phyloP scores from a whole-genome alignment of 495 filamentous ascomycete genomes.

The Polyplosphaeria fusca region DNA sequence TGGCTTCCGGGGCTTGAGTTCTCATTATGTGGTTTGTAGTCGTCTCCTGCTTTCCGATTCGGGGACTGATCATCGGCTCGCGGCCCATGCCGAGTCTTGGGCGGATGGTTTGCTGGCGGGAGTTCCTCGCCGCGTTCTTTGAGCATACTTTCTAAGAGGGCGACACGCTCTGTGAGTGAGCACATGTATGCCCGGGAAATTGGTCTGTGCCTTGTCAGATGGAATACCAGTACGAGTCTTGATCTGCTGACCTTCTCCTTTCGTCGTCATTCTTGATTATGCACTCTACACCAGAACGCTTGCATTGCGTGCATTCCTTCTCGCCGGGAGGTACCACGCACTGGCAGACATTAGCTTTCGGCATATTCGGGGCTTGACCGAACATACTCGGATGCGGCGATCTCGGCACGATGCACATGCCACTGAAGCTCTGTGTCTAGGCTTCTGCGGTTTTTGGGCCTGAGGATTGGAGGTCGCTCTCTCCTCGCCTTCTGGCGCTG shows the following conservation, averaged over 20 bases:
- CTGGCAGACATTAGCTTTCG: slow-evolving; percentile 15
- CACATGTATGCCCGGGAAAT: slow-evolving; percentile 58
- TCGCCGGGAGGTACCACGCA: slow-evolving; percentile 55
- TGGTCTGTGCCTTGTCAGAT: slow-evolving; percentile 39
- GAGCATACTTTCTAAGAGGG: slow-evolving; percentile 50
- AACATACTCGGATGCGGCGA: slow-evolving; percentile 47
- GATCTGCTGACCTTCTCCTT: slow-evolving; percentile 44
- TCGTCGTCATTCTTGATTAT: slow-evolving; percentile 59
- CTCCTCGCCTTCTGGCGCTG: slow-evolving; percentile 1
- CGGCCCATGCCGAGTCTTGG: slow-evolving; percentile 45
- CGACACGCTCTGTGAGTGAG: slow-evolving; percentile 51
- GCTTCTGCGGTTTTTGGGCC: slow-evolving; percentile 26
- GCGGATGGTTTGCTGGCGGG: slow-evolving; percentile 52
- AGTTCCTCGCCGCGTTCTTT: slow-evolving; percentile 48
- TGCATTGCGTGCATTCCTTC: slow-evolving; percentile 53
- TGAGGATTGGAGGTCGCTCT: slow-evolving; percentile 4
- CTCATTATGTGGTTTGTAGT: slow-evolving; percentile 7
- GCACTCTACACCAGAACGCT: slow-evolving; percentile 49
- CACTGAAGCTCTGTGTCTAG: slow-evolving; percentile 39
- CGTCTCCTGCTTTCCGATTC: slow-evolving; percentile 10
- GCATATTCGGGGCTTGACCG: background rate
- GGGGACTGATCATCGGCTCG: slow-evolving; percentile 26
- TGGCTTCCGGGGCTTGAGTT: slow-evolving; percentile 36
- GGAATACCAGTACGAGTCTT: background rate
- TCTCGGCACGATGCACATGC: slow-evolving; percentile 47